Evolutionary conservation across 495 filamentous ascomycete genomes (phyloP).

Genomic region (Tuber calosporum): DNA sequence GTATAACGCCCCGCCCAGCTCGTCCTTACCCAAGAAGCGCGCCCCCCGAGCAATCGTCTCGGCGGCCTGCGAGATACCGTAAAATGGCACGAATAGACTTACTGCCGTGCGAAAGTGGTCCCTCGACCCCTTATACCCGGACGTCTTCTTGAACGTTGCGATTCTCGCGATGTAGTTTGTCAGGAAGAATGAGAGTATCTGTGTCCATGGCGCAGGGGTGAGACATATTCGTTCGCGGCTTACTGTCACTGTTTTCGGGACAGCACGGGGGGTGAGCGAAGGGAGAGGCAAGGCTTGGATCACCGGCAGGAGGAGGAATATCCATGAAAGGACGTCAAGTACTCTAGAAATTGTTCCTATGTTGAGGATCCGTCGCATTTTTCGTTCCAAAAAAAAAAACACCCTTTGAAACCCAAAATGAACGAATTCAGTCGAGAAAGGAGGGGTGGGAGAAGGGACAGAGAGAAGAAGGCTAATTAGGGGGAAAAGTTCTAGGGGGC

Average conservation of each 20-base stretch:
- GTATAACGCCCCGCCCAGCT: constrained; percentile 37
- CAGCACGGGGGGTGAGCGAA: constrained; percentile 12
- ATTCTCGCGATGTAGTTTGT: constrained; percentile 48
- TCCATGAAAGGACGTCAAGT: constrained; percentile 5
- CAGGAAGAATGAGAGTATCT: constrained; percentile 44
- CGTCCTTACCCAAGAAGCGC: constrained; percentile 35
- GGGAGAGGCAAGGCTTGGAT: constrained; percentile 18
- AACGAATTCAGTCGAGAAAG: background rate
- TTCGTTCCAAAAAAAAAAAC: background rate
- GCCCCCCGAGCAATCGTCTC: constrained; percentile 39
- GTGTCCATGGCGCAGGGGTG: constrained; percentile 41
- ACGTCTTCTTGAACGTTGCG: constrained; percentile 45
- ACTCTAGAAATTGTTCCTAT: constrained; percentile 13
- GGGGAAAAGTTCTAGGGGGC: background rate
- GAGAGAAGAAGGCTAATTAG: background rate
- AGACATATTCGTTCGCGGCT: constrained; percentile 12
- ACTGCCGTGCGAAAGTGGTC: constrained; percentile 37
- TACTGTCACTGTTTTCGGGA: background rate
- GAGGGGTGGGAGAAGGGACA: background rate
- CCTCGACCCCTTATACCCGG: constrained; percentile 42
- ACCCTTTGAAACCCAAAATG: background rate
- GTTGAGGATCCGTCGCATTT: constrained; percentile 21
- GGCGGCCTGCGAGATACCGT: constrained; percentile 42
- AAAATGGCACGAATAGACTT: constrained; percentile 42
- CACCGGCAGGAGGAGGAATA: constrained; percentile 20